A percentile compares a stretch with the other conserved stretches of the same genome.
Conservation (phyloP, 768 basidiomycete genomes). For the Calocybe indica region DNA sequence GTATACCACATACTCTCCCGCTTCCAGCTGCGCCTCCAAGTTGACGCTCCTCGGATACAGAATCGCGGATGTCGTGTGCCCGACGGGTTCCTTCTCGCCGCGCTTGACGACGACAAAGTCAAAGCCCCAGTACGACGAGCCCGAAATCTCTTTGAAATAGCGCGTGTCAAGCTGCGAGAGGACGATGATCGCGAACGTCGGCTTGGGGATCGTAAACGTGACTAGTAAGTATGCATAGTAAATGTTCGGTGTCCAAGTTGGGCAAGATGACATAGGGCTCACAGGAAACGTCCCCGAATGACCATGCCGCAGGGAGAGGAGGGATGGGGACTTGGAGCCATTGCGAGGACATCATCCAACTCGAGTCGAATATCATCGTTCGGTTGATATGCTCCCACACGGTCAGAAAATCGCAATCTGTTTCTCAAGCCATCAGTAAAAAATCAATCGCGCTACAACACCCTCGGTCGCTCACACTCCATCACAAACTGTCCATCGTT, state of each 20-base stretch:
- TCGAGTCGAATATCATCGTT: constrained; percentile 42
- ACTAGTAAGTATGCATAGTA: constrained; percentile 20
- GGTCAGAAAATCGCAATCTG: constrained; percentile 42
- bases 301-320: constrained; percentile 43
- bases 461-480: constrained; percentile 23
- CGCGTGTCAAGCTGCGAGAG: constrained; percentile 45
- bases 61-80: constrained; percentile 28
- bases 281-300: constrained; percentile 52
- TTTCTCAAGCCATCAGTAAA: neutral
- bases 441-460: neutral
- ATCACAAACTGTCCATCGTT: constrained; percentile 39
- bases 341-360: constrained; percentile 44
- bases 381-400: constrained; percentile 43
- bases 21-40: constrained; percentile 33
- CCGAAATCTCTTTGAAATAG: constrained; percentile 43
- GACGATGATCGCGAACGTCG: constrained; percentile 40
- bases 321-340: constrained; percentile 40
- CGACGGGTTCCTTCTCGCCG: constrained; percentile 32
- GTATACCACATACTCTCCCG: constrained; percentile 40
- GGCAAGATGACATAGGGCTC: constrained; percentile 11
- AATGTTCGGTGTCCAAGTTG: neutral
- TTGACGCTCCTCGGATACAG: constrained; percentile 36
- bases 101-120: constrained; percentile 47
- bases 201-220: constrained; percentile 35
- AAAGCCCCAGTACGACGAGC: constrained; percentile 37